phyloP scores from a whole-genome alignment of 176 grass and related monocot genomes.

The Dendrocalamus sinicus region DNA sequence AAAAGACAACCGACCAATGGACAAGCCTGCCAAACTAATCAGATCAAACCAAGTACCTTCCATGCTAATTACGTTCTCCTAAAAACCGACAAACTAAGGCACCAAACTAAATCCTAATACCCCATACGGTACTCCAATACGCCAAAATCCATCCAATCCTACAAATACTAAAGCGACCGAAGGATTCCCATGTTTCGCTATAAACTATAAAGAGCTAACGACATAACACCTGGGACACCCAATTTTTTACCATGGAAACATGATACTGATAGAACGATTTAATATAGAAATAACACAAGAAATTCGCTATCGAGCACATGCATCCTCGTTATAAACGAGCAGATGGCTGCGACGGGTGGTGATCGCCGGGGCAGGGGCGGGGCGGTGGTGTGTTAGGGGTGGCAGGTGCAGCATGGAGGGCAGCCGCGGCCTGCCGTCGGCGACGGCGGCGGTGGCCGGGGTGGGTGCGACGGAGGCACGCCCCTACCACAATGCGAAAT shows the following conservation, averaged over 20 bases:
- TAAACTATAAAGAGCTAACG: constrained; percentile 11
- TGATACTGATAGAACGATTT: not conserved
- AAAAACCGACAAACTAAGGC: constrained; percentile 19
- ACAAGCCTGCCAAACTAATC: constrained; percentile 41
- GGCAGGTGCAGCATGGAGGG: not conserved
- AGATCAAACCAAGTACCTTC: constrained; percentile 36
- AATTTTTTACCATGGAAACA: constrained; percentile 7
- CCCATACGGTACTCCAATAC: not conserved
- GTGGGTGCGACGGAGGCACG: not conserved
- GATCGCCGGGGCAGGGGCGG: not conserved
- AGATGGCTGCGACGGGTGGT: not conserved
- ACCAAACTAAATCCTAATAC: constrained; percentile 2
- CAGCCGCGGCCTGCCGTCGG: not conserved
- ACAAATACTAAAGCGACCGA: not conserved
- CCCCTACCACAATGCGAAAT: constrained; percentile 31
- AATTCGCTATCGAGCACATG: not conserved
- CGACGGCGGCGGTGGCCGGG: not conserved
- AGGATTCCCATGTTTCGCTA: not conserved
- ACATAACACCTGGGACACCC: not conserved
- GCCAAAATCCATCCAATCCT: not conserved
- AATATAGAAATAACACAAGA: not conserved
- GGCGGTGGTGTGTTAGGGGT: not conserved
- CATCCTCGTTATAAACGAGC: not conserved
- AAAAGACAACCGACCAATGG: constrained; percentile 17
- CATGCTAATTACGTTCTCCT: constrained; percentile 27